phyloP scores from a whole-genome alignment of 2,329 filamentous ascomycete genomes.

The Aspergillus neoniger region DNA sequence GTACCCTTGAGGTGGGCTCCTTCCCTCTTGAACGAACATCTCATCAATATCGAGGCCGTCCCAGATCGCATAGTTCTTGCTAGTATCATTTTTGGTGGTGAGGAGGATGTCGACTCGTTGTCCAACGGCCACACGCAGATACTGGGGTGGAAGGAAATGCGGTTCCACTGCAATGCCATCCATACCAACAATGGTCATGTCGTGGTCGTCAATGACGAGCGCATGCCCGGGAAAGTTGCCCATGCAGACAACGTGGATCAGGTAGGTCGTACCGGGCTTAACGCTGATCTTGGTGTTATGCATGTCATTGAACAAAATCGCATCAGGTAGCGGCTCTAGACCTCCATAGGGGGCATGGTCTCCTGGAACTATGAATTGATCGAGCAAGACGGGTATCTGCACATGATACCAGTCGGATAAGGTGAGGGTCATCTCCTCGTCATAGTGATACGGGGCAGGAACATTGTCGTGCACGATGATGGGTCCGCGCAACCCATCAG shows the following conservation, averaged over 20 bases:
- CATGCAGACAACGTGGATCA: conserved; percentile 72
- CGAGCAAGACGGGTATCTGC: conserved; percentile 53
- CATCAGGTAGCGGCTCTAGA: conserved; percentile 65
- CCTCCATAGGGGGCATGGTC: conserved; percentile 52
- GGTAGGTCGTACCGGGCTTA: conserved; percentile 68
- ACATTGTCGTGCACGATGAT: conserved; percentile 64
- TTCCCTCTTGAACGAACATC: conserved; percentile 36
- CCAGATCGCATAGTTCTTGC: conserved; percentile 67
- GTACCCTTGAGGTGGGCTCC: conserved; percentile 61
- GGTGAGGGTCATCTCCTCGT: conserved; percentile 65
- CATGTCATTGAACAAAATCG: conserved; percentile 71
- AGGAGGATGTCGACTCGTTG: conserved; percentile 61
- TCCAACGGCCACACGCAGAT: conserved; percentile 67
- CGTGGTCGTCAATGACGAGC: conserved; percentile 49
- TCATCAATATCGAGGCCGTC: conserved; percentile 67
- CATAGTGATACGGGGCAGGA: conserved; percentile 61
- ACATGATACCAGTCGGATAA: conserved; percentile 73
- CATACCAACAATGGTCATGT: conserved; percentile 42
- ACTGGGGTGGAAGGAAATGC: conserved; percentile 52
- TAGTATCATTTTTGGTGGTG: conserved; percentile 63
- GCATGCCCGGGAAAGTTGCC: conserved; percentile 64
- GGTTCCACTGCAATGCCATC: conserved; percentile 40
- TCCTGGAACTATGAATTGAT: conserved; percentile 41
- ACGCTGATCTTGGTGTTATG: conserved; percentile 61
- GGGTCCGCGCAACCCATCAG: conserved; percentile 67